Base-by-base conservation (phyloP, 495 filamentous ascomycete species). In the Aspergillus conjunctus region DNA sequence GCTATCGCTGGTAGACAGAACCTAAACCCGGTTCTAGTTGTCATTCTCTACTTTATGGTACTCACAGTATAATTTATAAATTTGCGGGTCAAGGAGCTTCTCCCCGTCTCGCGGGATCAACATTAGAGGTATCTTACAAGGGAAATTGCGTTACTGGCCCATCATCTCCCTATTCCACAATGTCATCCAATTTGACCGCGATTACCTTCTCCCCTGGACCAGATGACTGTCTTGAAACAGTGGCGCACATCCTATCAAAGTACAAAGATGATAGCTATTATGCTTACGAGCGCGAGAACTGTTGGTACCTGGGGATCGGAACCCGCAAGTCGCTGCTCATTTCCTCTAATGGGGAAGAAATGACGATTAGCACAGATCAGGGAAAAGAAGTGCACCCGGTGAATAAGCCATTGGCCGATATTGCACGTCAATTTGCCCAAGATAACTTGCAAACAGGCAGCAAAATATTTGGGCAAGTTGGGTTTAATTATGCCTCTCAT, bases 401-500 rank as follows among this genome's bases (percentile, higher is more conserved):
- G 2, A 45, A 14, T 20, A 32, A 37, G 15, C n/a, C 52, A 0
- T 48, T 62, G 11, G 20, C 59, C 15, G 37, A 53, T 44, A 30
- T 60, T 31, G 50, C 56, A 34, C 52, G 56, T 32, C 43, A 59
- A 20, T 66, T 66, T 32, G 37, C 56, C 20, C n/a, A 33, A 3
- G 46, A 51, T 10, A 21, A 66, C 32, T 12, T 21, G 7, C 31
- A 60, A 20, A 7, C 2, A 11, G 59, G 55, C 6, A 1, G 51
- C 51, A 60, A 45, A 37, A 41, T 62, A 21, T 62, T 59, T 22
- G 63, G 59, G 1, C 52, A 66, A n/a, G 63, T 44, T 14, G 63
- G 63, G 22, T 66, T 66, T 18, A 66, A 62, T 44, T 66, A 59
- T 37, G 63, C 63, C 39, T 46, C 59, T 10, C 56, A 59, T 39